phyloP scores from a whole-genome alignment of 805 yeast genomes.

The Maudiozyma turicensis region DNA sequence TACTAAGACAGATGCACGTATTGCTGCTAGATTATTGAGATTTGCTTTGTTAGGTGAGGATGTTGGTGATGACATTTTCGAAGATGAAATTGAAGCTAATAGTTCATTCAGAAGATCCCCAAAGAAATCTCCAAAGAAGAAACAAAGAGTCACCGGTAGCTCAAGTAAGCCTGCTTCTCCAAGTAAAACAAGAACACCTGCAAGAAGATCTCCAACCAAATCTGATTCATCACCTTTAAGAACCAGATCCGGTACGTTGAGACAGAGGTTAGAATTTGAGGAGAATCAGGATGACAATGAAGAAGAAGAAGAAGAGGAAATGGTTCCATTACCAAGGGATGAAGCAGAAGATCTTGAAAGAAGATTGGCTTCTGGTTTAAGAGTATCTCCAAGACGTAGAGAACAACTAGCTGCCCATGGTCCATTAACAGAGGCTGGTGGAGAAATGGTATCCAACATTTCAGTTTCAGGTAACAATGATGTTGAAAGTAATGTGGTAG shows the following conservation, averaged over 20 bases:
- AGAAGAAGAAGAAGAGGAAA: conserved; percentile 9
- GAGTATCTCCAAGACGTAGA: conserved; percentile 26
- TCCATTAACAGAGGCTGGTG: conserved; percentile 19
- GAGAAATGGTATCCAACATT: conserved; percentile 16
- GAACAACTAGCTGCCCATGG: conserved; percentile 8
- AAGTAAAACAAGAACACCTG: conserved; percentile 9
- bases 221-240: conserved; percentile 1
- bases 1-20: conserved; percentile 66
- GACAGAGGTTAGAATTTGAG: conserved; percentile 14
- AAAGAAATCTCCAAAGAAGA: conserved; percentile 29
- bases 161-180: conserved; percentile 14
- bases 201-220: conserved; percentile 6
- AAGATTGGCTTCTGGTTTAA: conserved; percentile 20
- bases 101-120: conserved; percentile 16
- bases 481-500: neutral
- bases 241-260: conserved; percentile 5
- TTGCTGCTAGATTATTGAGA: conserved; percentile 77
- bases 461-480: conserved; percentile 10
- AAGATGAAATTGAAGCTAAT: conserved; percentile 15
- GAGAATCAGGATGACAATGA: conserved; percentile 25
- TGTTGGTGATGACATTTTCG: conserved; percentile 17
- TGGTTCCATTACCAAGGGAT: conserved; percentile 22
- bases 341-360: conserved; percentile 26
- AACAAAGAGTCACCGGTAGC: conserved; percentile 13
- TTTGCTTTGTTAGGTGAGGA: conserved; percentile 60